Evolutionary conservation across 179 eudicot species (phyloP), one percentile per base, ranked within the genome.

Genomic region (Camellia oleifera): DNA sequence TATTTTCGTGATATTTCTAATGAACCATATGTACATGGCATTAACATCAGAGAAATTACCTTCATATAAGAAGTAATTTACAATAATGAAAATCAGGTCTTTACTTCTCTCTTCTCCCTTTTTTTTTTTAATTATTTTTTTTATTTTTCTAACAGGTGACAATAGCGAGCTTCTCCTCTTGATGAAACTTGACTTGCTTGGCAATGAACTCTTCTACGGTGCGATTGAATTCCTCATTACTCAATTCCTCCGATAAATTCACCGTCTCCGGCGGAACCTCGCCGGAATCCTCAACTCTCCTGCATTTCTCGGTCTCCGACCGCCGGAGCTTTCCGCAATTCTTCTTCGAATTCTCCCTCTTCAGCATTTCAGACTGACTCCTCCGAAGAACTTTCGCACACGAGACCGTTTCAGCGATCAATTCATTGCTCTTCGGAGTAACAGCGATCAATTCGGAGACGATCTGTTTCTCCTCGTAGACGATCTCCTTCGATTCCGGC

Each of bases 161-260:
- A 71, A 89, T 87, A 44, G 89, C 80, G 50, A 84, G 83, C 74
- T 86, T 75, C 78, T 90, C 92, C 80, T 88, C 77, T 10, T 87
- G 83, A 69, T 83, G 89, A 67, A 89, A 89, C 77, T 76, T 88
- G 72, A 83, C 79, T 79, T 89, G 91, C 81, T 84, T 90, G 0
- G 92, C 92, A 26, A 90, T 90, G 81, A 90, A 90, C 72, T 79
- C 91, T 50, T 90, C 92, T 13, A 90, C 85, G 61, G 85, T 83
- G 52, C 87, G 81, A 81, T 82, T 85, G 61, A 90, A 90, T 63
- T 88, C 92, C 23, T 89, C 92, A 56, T 72, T 84, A 50, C 91
- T 88, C 87, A 86, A 58, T 26, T 78, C 42, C 7, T 78, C 75
- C 42, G 69, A 65, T 50, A 57, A 44, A 26, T 9, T 0, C 48